These are phyloP conservation scores for Exophiala sp. DNA, from an alignment of 2,329 filamentous ascomycete species.

Conservation along the genomic window DNA sequence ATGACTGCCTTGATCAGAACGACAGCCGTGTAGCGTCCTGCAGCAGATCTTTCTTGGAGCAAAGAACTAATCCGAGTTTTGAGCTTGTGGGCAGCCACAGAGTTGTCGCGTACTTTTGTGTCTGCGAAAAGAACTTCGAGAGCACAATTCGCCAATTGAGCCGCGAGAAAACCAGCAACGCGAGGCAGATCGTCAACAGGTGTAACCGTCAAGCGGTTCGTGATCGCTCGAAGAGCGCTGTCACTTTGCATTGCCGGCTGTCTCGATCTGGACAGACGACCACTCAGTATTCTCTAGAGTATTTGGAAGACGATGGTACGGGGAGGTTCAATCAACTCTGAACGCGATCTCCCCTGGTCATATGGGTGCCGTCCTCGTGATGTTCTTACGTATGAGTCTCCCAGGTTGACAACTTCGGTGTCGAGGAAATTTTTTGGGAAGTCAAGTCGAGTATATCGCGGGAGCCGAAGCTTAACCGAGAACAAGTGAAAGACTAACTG, in stretches of 20 bases:
- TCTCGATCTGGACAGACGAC: neutral
- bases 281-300: no score
- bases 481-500: no score
- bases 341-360: neutral
- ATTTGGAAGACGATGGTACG: no score
- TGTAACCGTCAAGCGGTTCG: constrained; percentile 62
- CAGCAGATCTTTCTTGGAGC: constrained; percentile 68
- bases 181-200: constrained; percentile 70
- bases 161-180: constrained; percentile 65
- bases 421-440: constrained; percentile 1
- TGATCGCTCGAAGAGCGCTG: constrained; percentile 39
- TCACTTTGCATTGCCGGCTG: constrained; percentile 15
- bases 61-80: constrained; percentile 74
- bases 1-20: constrained; percentile 76
- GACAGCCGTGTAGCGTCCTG: constrained; percentile 74
- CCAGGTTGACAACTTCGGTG: neutral
- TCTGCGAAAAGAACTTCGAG: constrained; percentile 56
- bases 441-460: no score
- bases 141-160: constrained; percentile 52
- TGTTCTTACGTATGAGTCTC: neutral
- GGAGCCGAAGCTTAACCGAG: no score
- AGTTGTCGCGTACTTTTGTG: constrained; percentile 58
- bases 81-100: constrained; percentile 74
- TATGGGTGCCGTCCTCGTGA: neutral
- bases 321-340: no score